These are phyloP conservation scores for Salix exigua DNA, from an alignment of 345 rosid genomes.

Conservation along the genomic window DNA sequence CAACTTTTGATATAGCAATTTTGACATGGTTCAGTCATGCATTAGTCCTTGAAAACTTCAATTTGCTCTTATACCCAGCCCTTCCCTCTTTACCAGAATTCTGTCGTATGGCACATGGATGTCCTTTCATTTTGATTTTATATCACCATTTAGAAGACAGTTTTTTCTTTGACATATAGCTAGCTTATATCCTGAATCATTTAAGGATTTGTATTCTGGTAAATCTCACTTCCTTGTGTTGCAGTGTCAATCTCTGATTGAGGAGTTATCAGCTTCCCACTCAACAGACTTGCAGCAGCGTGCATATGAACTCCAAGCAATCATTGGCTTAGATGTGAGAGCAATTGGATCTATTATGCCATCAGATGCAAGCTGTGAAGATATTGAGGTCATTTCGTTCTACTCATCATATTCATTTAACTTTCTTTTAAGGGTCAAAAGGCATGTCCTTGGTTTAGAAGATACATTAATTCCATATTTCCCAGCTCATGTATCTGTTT, in stretches of 20 bases:
- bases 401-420: background rate
- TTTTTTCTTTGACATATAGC: too few species aligned
- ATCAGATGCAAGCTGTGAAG: conserved; percentile 90
- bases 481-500: background rate
- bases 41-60: too few species aligned
- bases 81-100: too few species aligned
- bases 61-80: too few species aligned
- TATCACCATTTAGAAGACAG: too few species aligned
- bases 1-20: too few species aligned
- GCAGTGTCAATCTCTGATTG: conserved; percentile 90
- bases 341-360: conserved; percentile 74
- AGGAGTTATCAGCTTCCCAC: conserved; percentile 86
- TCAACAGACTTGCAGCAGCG: conserved; percentile 98
- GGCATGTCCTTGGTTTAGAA: background rate
- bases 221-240: conserved; percentile 13
- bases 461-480: background rate
- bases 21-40: too few species aligned
- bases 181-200: background rate
- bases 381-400: conserved; percentile 63
- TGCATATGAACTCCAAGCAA: conserved; percentile 90
- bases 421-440: background rate
- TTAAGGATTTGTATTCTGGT: background rate
- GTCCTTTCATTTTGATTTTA: too few species aligned
- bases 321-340: conserved; percentile 56
- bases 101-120: too few species aligned